Percentiles rank a stretch among this genome's conserved stretches.
Conservation (phyloP, 768 basidiomycete genomes). For the Termitomyces eurrhizus region DNA sequence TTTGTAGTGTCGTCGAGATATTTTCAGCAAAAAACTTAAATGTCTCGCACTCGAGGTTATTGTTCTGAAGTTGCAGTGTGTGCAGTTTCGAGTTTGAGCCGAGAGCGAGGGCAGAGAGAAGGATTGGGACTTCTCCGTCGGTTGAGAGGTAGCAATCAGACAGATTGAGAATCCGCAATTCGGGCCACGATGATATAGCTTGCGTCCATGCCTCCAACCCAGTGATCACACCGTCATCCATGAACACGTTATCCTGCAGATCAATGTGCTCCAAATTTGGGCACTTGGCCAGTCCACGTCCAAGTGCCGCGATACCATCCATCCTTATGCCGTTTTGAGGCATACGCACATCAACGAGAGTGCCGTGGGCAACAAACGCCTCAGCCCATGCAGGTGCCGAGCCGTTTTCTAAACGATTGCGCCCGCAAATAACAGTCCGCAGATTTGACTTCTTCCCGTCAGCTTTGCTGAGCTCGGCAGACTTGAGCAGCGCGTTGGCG, state of each 20-base stretch:
- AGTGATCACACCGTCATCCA: conserved; percentile 47
- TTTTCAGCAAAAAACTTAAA: conserved; percentile 65
- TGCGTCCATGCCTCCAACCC: conserved; percentile 59
- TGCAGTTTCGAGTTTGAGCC: conserved; percentile 76
- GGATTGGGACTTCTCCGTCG: conserved; percentile 71
- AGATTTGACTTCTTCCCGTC: conserved; percentile 72
- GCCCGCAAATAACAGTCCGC: conserved; percentile 82
- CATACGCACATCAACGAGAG: conserved; percentile 83
- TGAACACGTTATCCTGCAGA: conserved; percentile 89
- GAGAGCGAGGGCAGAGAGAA: conserved; percentile 54
- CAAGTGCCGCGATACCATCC: conserved; percentile 82
- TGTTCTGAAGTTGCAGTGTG: conserved; percentile 83
- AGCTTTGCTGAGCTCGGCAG: conserved; percentile 62
- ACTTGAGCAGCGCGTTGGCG: conserved; percentile 77
- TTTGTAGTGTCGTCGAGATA: conserved; percentile 54
- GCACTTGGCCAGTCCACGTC: conserved; percentile 68
- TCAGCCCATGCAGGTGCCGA: conserved; percentile 80
- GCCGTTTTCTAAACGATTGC: conserved; percentile 94
- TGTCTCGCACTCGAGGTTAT: conserved; percentile 74
- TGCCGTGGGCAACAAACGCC: conserved; percentile 82
- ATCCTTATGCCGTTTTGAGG: conserved; percentile 98
- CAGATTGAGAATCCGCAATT: conserved; percentile 76
- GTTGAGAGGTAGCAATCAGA: conserved; percentile 88
- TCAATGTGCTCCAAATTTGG: conserved; percentile 71
- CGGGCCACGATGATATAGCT: conserved; percentile 65